A percentile compares a stretch with the other conserved stretches of the same genome.
Evolutionary conservation across 2,329 filamentous ascomycete genomes (phyloP).

Genomic region (Xylaria multiplex): DNA sequence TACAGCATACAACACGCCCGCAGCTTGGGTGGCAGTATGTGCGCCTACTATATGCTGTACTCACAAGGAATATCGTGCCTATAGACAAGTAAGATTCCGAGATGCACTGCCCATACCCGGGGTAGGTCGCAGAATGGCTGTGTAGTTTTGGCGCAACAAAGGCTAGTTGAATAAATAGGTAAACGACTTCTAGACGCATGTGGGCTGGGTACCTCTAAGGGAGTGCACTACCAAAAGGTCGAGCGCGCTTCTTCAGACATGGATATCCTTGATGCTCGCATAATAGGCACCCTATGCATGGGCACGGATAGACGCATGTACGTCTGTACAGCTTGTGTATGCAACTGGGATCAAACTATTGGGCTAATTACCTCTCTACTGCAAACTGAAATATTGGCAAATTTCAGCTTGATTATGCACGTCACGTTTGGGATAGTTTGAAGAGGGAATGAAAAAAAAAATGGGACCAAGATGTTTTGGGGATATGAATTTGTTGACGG

Average conservation of each 20-base stretch:
- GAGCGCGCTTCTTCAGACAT: slow-evolving; percentile 8
- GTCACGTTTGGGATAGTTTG: slow-evolving; percentile 17
- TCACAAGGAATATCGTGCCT: slow-evolving; percentile 16
- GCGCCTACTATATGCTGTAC: slow-evolving; percentile 24
- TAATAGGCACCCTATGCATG: slow-evolving; percentile 34
- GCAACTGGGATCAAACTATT: slow-evolving; percentile 7
- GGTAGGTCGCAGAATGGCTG: slow-evolving; percentile 9
- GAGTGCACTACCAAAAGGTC: not conserved
- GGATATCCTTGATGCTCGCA: slow-evolving; percentile 28
- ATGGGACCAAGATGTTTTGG: slow-evolving; percentile 6
- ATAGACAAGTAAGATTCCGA: slow-evolving; percentile 19
- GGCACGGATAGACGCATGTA: slow-evolving; percentile 29
- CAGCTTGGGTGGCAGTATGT: slow-evolving; percentile 29
- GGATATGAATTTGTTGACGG: slow-evolving; percentile 28
- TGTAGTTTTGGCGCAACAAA: slow-evolving; percentile 4
- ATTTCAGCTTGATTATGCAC: slow-evolving; percentile 6
- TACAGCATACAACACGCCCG: slow-evolving; percentile 24
- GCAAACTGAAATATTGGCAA: not conserved
- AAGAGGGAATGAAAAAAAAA: too few relatives aligned
- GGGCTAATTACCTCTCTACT: slow-evolving; percentile 10
- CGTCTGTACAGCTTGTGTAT: slow-evolving; percentile 21
- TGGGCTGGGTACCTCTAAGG: slow-evolving; percentile 2
- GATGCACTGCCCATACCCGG: slow-evolving; percentile 17
- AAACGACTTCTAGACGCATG: not conserved
- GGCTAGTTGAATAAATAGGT: not conserved